Conservation (phyloP, 257 asterid genomes). For the Anisodus tanguticus region DNA sequence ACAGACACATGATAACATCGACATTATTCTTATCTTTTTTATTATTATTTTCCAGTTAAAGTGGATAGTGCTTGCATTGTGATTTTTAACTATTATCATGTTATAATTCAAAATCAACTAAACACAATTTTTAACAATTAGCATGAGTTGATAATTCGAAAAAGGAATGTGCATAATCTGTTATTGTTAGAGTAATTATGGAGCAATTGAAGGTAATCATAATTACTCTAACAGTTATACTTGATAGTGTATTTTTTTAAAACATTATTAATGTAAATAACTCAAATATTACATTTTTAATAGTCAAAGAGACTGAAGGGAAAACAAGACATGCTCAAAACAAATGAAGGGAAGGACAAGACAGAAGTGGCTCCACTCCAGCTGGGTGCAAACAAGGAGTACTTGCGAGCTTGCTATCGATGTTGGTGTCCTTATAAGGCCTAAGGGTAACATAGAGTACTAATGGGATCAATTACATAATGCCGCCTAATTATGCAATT, state of each 20-base stretch:
- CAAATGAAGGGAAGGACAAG: background rate
- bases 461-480: too few relatives aligned
- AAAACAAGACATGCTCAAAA: background rate
- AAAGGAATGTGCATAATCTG: background rate
- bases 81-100: background rate
- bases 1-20: background rate
- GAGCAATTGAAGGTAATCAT: too few relatives aligned
- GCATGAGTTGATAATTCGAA: background rate
- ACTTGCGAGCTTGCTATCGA: background rate
- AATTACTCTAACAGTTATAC: too few relatives aligned
- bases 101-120: background rate
- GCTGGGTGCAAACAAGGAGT: background rate
- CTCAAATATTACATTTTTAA: background rate
- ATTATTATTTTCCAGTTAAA: background rate
- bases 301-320: background rate
- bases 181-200: too few relatives aligned
- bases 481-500: too few relatives aligned
- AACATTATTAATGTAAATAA: background rate
- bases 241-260: background rate
- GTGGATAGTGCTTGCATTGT: background rate
- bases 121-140: background rate
- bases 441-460: background rate
- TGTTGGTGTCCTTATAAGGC: background rate
- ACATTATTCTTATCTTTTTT: background rate
- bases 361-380: constrained; percentile 21